Conservation (phyloP, 441 rosid species). For the Biscutella auriculata region DNA sequence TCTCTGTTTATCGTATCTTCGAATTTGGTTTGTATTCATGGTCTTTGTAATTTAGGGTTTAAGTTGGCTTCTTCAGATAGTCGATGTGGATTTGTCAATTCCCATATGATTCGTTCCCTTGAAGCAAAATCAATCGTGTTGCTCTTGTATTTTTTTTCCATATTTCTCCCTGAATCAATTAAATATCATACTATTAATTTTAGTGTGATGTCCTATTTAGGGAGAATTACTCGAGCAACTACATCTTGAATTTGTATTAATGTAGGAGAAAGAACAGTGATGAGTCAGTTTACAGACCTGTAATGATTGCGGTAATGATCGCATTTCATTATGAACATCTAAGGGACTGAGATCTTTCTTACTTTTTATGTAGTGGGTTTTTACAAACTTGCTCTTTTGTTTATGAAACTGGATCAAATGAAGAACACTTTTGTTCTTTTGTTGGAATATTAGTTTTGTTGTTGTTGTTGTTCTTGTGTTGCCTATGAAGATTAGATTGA, state of each 20-base stretch:
- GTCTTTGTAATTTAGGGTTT: background rate
- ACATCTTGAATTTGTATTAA: slow-evolving; percentile 6
- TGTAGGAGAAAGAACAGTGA: slow-evolving; percentile 27
- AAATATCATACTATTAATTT: background rate
- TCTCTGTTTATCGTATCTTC: too few relatives aligned
- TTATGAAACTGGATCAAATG: slow-evolving; percentile 1
- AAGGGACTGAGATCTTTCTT: slow-evolving; percentile 65
- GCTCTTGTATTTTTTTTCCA: slow-evolving; percentile 2
- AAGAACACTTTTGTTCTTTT: slow-evolving; percentile 6
- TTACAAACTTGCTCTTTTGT: background rate
- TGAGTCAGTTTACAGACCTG: slow-evolving; percentile 75
- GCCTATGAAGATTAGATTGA: slow-evolving; percentile 19
- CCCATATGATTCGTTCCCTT: slow-evolving; percentile 80
- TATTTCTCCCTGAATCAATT: background rate
- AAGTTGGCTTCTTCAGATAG: slow-evolving; percentile 62
- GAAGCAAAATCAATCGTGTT: slow-evolving; percentile 62
- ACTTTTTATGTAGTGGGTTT: background rate
- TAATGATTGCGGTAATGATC: slow-evolving; percentile 80
- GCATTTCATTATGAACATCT: slow-evolving; percentile 60
- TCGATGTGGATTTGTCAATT: slow-evolving; percentile 49
- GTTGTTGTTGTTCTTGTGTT: too few relatives aligned
- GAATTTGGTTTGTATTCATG: background rate
- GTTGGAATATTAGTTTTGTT: too few relatives aligned
- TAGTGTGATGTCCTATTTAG: background rate
- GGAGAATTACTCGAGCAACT: slow-evolving; percentile 35